phyloP scores from a whole-genome alignment of 495 filamentous ascomycete species.

The Podospora australis region DNA sequence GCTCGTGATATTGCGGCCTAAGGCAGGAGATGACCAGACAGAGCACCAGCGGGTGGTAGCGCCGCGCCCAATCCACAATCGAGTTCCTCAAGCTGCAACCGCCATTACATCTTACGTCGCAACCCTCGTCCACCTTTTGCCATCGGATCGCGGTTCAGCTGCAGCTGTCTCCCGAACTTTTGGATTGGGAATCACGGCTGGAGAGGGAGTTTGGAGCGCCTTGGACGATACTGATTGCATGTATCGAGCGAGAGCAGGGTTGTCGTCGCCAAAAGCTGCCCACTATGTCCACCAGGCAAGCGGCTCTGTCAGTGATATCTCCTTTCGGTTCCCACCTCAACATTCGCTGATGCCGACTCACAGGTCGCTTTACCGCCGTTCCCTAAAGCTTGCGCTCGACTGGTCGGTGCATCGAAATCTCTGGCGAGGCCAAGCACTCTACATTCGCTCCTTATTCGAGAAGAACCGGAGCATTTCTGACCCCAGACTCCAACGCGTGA shows the following conservation, averaged over 20 bases:
- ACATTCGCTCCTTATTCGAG: slow-evolving; percentile 93
- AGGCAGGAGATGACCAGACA: slow-evolving; percentile 1
- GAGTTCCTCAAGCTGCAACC: too few species aligned
- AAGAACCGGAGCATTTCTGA: slow-evolving; percentile 83
- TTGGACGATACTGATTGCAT: not conserved
- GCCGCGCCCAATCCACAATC: slow-evolving; percentile 16
- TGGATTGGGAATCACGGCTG: not conserved
- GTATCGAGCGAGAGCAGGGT: not conserved
- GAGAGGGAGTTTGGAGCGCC: slow-evolving; percentile 1
- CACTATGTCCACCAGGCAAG: slow-evolving; percentile 42
- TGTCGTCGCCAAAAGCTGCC: slow-evolving; percentile 3
- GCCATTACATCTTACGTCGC: slow-evolving; percentile 10
- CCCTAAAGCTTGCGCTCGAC: slow-evolving; percentile 85
- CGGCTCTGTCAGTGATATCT: slow-evolving; percentile 36
- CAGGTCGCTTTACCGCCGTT: slow-evolving; percentile 90
- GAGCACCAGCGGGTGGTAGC: slow-evolving; percentile 3
- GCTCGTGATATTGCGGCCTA: slow-evolving; percentile 1
- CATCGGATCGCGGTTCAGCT: not conserved
- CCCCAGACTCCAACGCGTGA: slow-evolving; percentile 80
- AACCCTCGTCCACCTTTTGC: slow-evolving; percentile 3
- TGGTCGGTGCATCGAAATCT: slow-evolving; percentile 87
- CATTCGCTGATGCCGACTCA: slow-evolving; percentile 7
- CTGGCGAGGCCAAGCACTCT: slow-evolving; percentile 92
- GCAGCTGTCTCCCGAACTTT: not conserved
- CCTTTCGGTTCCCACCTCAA: not conserved